Base-by-base conservation (phyloP, 805 yeast genomes). In the Vanderwaltozyma polyspora region DNA sequence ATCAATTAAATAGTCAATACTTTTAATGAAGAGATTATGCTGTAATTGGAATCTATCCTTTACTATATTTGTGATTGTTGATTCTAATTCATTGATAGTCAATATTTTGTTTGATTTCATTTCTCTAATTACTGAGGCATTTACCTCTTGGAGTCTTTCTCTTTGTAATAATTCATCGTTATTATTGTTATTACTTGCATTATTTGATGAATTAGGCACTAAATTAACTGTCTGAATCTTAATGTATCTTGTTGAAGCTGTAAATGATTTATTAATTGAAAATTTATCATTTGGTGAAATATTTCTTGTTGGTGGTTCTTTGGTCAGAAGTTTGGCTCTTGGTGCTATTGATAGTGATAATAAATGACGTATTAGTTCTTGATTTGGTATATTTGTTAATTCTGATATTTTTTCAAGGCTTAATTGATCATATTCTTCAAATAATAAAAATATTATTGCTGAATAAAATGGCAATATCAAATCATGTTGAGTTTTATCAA, bases 291-390 rank as follows among this genome's bases (percentile, higher is more conserved):
- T 60, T 2, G 70, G 64, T 32, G 69, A 70, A 22, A 86, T 74
- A 3, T 76, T 84, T 41, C 74, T 80, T 0, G 84, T 66, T 79
- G 73, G 72, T 7, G 95, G 95, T 14, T 53, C 63, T 49, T 86
- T 89, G 21, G 66, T 63, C 42, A 89, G 60, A n/a, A 89, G 63
- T 40, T 91, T 68, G 40, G 85, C 75, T 43, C 79, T 70, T 3
- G 94, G 85, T 0, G 93, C 89, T 29, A 86, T 81, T 0, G 94
- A 76, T 21, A 91, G 70, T 1, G 95, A 83, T 51, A 79, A 82
- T 35, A 91, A 59, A 39, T 85, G 89, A 37, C 95, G 68, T 14
- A 69, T 66, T 25, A 89, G 63, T 45, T 89, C 97, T 2, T 61
- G 57, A 22, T 68, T 72, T 0, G 95, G 91, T 3, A 91, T 79